These are phyloP conservation scores for Cryomyces antarcticus DNA, from an alignment of 495 filamentous ascomycete genomes.

Conservation along the genomic window DNA sequence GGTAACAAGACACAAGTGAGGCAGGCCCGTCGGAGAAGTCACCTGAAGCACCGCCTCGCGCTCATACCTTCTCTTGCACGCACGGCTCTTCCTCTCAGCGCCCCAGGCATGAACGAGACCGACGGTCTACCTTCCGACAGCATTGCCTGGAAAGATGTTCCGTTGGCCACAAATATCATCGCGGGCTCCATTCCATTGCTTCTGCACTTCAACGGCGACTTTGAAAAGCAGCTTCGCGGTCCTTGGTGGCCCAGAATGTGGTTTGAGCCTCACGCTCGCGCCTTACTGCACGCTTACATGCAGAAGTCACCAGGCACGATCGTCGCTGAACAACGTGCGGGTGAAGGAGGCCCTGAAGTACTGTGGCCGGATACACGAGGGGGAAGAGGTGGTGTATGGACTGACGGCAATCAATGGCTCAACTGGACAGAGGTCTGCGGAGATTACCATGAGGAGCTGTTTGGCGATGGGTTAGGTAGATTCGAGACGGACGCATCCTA, in stretches of 20 bases:
- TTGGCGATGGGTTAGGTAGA: neutral
- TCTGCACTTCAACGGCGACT: constrained; percentile 29
- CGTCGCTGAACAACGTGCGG: neutral
- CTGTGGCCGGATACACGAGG: neutral
- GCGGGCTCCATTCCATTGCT: constrained; percentile 27
- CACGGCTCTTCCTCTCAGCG: neutral
- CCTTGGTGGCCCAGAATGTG: constrained; percentile 36
- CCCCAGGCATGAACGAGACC: neutral
- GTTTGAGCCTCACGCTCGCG: constrained; percentile 32
- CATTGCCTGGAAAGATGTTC: constrained; percentile 25
- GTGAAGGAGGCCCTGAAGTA: neutral
- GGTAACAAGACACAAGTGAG: neutral
- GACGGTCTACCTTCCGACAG: neutral
- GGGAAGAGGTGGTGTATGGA: neutral
- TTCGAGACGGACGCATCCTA: neutral
- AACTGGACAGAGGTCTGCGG: neutral
- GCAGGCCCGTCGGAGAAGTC: neutral
- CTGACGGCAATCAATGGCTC: neutral
- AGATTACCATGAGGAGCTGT: neutral
- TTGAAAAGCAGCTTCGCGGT: constrained; percentile 16
- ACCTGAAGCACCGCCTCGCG: neutral
- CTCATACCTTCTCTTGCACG: no score
- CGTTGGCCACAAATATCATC: constrained; percentile 33
- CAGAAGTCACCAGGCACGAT: constrained; percentile 1
- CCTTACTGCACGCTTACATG: constrained; percentile 29